phyloP scores from a whole-genome alignment of 345 rosid genomes.

The Eucalyptus pumila region DNA sequence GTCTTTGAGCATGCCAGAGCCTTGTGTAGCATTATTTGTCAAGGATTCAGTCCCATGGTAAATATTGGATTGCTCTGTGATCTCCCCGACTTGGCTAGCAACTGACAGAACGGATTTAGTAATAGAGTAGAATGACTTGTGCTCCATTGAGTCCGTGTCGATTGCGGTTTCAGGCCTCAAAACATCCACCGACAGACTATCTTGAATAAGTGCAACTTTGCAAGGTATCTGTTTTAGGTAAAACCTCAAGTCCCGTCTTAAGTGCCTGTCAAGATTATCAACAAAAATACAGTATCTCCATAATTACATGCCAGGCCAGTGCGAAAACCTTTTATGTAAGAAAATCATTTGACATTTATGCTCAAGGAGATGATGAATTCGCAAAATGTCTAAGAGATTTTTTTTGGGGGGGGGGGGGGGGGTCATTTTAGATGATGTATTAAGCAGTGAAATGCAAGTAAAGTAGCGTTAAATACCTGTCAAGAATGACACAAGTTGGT shows the following conservation, averaged over 20 bases:
- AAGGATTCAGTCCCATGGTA: neutral
- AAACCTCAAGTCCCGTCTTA: constrained; percentile 28
- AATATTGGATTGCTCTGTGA: neutral
- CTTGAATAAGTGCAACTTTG: constrained; percentile 34
- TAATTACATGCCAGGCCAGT: neutral
- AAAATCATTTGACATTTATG: neutral
- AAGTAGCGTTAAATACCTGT: constrained; percentile 14
- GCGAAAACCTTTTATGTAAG: neutral
- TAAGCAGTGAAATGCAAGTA: neutral
- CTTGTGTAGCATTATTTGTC: neutral
- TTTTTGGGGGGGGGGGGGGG: neutral
- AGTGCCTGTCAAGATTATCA: constrained; percentile 20
- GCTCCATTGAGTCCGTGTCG: constrained; percentile 3
- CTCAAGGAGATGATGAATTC: neutral
- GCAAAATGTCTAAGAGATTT: neutral
- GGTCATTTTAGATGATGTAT: neutral
- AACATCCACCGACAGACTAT: constrained; percentile 18
- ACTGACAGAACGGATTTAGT: constrained; percentile 16
- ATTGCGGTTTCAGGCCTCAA: neutral
- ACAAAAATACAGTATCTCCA: neutral
- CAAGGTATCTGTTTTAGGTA: constrained; percentile 34
- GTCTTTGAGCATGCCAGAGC: neutral
- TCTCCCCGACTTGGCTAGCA: neutral
- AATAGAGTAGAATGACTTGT: constrained; percentile 14
- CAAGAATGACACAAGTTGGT: constrained; percentile 46